Evolutionary conservation across 2,329 filamentous ascomycete genomes (phyloP).

Genomic region (Fusarium ramigenum): DNA sequence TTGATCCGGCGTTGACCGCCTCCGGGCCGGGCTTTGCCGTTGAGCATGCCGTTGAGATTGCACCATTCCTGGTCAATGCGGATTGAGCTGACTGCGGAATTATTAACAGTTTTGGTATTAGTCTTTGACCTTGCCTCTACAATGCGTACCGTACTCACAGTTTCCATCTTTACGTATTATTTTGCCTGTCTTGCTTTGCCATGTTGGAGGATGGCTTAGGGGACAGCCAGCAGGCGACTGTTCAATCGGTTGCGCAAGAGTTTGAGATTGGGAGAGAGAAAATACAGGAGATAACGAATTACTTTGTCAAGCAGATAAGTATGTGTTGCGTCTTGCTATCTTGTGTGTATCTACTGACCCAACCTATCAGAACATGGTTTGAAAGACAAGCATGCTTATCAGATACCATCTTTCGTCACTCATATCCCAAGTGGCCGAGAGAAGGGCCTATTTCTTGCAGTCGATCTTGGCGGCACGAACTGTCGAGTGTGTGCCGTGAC

Average conservation of each 20-base stretch:
- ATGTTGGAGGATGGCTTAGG: neutral
- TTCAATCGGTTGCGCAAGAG: neutral
- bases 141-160: neutral
- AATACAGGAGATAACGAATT: neutral
- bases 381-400: conserved; percentile 16
- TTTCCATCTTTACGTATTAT: neutral
- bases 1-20: neutral
- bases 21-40: conserved; percentile 9
- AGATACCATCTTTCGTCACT: conserved; percentile 17
- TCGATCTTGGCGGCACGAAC: conserved; percentile 1
- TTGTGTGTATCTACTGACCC: neutral
- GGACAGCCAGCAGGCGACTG: neutral
- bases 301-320: conserved; percentile 9
- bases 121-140: neutral
- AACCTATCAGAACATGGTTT: conserved; percentile 15
- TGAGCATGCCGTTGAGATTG: neutral
- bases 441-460: conserved; percentile 6
- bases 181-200: neutral
- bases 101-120: conserved; percentile 13
- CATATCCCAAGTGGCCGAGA: conserved; percentile 10
- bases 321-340: neutral
- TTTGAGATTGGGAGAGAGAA: neutral
- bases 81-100: neutral
- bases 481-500: conserved; percentile 4
- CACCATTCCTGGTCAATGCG: neutral